Percentiles rank a stretch among this genome's conserved stretches.
Evolutionary conservation across 257 asterid species (phyloP).

Genomic region (Jasminum sambac): DNA sequence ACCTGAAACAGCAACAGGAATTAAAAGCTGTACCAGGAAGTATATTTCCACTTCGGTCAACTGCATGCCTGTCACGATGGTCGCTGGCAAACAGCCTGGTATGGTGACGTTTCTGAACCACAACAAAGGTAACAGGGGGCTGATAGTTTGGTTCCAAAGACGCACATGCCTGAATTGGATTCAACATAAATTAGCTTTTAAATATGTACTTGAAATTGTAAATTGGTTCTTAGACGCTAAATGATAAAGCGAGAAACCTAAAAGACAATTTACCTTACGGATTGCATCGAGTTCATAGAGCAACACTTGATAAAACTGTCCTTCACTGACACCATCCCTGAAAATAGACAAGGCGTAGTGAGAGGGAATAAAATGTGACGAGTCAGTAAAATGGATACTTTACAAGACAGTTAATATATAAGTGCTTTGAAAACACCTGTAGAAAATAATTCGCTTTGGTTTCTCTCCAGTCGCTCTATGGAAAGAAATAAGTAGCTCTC

Average conservation of each 20-base stretch:
- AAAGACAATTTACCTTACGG: slow-evolving; percentile 55
- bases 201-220: background rate
- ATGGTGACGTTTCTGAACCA: slow-evolving; percentile 94
- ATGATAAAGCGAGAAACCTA: background rate
- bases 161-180: slow-evolving; percentile 72
- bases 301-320: slow-evolving; percentile 91
- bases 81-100: slow-evolving; percentile 83
- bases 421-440: background rate
- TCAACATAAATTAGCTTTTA: background rate
- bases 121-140: slow-evolving; percentile 95
- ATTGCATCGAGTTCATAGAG: slow-evolving; percentile 93
- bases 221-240: background rate
- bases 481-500: slow-evolving; percentile 70
- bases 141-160: slow-evolving; percentile 89
- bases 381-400: background rate
- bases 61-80: slow-evolving; percentile 59
- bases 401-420: background rate
- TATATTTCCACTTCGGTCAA: slow-evolving; percentile 86
- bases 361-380: slow-evolving; percentile 5
- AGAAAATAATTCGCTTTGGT: slow-evolving; percentile 25
- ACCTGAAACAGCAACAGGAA: background rate
- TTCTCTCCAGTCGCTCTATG: slow-evolving; percentile 24
- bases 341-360: background rate
- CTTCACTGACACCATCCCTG: slow-evolving; percentile 98
- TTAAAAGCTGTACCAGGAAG: slow-evolving; percentile 58